phyloP scores from a whole-genome alignment of 495 filamentous ascomycete genomes.

The Beverwykella pulmonaria region DNA sequence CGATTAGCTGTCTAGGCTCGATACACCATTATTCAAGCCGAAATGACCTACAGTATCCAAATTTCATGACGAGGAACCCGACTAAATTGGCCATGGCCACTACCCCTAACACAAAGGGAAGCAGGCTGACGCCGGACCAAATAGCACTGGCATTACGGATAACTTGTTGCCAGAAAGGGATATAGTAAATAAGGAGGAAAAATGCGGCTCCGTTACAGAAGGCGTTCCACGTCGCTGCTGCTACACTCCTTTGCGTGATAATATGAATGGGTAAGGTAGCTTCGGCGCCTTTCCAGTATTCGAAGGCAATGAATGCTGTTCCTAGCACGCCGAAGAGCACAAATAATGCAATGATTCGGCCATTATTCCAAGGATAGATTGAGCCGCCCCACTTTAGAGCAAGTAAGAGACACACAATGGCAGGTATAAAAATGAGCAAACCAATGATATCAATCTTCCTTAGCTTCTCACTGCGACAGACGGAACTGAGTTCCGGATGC shows the following conservation, averaged over 20 bases:
- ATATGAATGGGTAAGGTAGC: slow-evolving; percentile 29
- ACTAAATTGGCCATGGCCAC: slow-evolving; percentile 50
- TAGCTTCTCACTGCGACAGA: slow-evolving; percentile 40
- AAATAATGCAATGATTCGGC: slow-evolving; percentile 44
- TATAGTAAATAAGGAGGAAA: slow-evolving; percentile 15
- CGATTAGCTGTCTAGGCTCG: neutral
- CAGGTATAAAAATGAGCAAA: slow-evolving; percentile 22
- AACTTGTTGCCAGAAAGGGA: slow-evolving; percentile 32
- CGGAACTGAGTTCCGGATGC: slow-evolving; percentile 14
- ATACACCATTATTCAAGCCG: neutral
- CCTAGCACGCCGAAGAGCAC: slow-evolving; percentile 43
- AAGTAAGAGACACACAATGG: slow-evolving; percentile 34
- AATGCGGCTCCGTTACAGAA: slow-evolving; percentile 10
- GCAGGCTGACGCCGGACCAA: slow-evolving; percentile 11
- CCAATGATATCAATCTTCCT: slow-evolving; percentile 43
- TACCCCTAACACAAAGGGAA: slow-evolving; percentile 31
- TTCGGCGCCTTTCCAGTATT: slow-evolving; percentile 19
- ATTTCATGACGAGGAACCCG: neutral
- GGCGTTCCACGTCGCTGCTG: neutral
- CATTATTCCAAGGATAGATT: slow-evolving; percentile 28
- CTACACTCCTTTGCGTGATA: slow-evolving; percentile 18
- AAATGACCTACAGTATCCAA: slow-evolving; percentile 16
- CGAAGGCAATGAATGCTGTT: slow-evolving; percentile 21
- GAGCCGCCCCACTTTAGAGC: slow-evolving; percentile 42
- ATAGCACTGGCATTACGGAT: slow-evolving; percentile 12